Base-by-base conservation (phyloP, 345 rosid genomes). In the Jatropha curcas region DNA sequence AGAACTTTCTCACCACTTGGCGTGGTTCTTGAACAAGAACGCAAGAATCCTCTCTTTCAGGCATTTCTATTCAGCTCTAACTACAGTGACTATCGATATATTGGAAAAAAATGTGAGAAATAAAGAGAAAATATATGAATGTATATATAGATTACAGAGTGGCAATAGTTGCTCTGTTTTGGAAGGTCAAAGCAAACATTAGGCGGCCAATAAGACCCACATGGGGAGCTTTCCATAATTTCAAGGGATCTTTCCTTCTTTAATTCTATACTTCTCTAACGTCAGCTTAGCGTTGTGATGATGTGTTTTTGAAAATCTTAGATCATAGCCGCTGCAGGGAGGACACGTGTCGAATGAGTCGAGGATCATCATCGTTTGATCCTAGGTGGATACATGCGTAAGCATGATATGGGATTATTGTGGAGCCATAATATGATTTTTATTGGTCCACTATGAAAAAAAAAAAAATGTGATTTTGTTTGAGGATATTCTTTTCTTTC, bases 1-100 rank as follows among this genome's bases (percentile, higher is more conserved):
- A 83, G 81, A 90, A 88, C 80, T 87, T 94, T 63, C 85, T 88
- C 53, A 81, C 96, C 46, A 86, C 96, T 31, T 73, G 75, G 35
- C 93, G 84, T 7, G 88, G 83, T 24, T 84, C 85, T 4, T 73
- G 33, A 64, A 3, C 53, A 64, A 84, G 35, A 65, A 41, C 78
- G 48, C 31, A 31, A 13, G 51, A 30, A 22, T 52, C 41, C 27
- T 51, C 59, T 72, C 45, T 60, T 24, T 61, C 59, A 56, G 69
- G 60, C 80, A 71, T 72, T 19, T 65, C 12, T 27, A 27, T 67
- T 4, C 34, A 22, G 1, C 35, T 14, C 3, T n/a, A 10, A 13
- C 30, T 2, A 9, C 9, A 8, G 17, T 22, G 14, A 22, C 16
- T 10, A 16, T 16, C 17, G 1, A 4, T 16, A 11, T n/a, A n/a